phyloP scores from a whole-genome alignment of 1,284 basidiomycete species.

The Naganishia sp. region DNA sequence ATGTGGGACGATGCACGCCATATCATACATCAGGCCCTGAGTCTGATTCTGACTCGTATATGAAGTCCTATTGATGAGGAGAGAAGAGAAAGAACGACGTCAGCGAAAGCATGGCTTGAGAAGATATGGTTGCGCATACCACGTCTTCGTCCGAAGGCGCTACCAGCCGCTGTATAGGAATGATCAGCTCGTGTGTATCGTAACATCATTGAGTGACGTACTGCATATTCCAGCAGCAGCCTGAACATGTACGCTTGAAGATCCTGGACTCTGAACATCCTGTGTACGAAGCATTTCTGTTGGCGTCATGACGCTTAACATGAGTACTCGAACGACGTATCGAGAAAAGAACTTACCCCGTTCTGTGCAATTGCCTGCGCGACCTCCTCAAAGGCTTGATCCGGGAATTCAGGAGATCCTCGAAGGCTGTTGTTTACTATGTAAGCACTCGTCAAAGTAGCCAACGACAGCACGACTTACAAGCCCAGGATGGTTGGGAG shows the following conservation, averaged over 20 bases:
- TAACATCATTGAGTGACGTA: constrained; percentile 10
- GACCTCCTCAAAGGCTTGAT: constrained; percentile 51
- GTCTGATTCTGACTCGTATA: constrained; percentile 1
- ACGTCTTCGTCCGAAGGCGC: constrained; percentile 28
- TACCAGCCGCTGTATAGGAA: constrained; percentile 15
- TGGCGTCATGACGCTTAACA: not conserved
- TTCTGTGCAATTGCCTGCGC: constrained; percentile 50
- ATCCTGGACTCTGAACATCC: constrained; percentile 52
- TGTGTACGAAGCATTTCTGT: constrained; percentile 50
- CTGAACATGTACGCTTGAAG: constrained; percentile 54
- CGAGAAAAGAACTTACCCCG: constrained; percentile 41
- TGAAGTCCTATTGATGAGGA: constrained; percentile 7
- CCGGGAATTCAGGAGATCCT: constrained; percentile 46
- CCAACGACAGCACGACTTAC: constrained; percentile 36
- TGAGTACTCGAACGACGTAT: constrained; percentile 5
- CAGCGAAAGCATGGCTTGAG: not conserved
- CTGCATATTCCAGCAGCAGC: constrained; percentile 51
- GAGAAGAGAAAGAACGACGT: not conserved
- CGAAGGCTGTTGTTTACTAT: constrained; percentile 41
- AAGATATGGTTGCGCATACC: constrained; percentile 1
- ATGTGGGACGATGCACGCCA: not conserved
- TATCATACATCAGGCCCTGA: not conserved
- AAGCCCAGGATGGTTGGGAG: constrained; percentile 51
- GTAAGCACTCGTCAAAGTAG: not conserved
- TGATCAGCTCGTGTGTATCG: not conserved